These are phyloP conservation scores for Irpex sp. DNA, from an alignment of 1,284 basidiomycete genomes.

Conservation along the genomic window DNA sequence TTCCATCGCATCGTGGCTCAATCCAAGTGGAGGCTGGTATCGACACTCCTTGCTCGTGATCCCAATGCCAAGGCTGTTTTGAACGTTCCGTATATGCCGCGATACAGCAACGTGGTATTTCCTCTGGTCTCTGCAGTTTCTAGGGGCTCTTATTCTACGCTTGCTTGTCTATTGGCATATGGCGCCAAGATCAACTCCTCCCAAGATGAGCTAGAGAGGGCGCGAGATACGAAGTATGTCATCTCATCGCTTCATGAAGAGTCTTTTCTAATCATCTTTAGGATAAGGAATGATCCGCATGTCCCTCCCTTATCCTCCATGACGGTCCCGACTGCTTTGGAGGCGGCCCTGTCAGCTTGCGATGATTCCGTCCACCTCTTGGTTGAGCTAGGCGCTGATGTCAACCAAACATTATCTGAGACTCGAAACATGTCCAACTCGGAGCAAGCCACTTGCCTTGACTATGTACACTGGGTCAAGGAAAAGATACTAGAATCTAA, in stretches of 20 bases:
- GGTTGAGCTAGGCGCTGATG: slow-evolving; percentile 37
- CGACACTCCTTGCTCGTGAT: slow-evolving; percentile 44
- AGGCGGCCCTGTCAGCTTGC: slow-evolving; percentile 34
- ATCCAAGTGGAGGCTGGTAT: slow-evolving; percentile 38
- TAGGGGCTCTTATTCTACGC: slow-evolving; percentile 31
- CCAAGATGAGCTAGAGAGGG: slow-evolving; percentile 29
- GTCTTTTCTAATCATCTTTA: neutral
- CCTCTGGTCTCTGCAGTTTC: slow-evolving; percentile 37
- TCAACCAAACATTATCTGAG: slow-evolving; percentile 23
- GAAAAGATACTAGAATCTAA: slow-evolving; percentile 21
- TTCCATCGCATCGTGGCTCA: slow-evolving; percentile 43
- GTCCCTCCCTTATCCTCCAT: slow-evolving; percentile 5
- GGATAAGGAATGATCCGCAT: slow-evolving; percentile 6
- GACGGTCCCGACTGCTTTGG: slow-evolving; percentile 32
- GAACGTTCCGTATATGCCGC: slow-evolving; percentile 36
- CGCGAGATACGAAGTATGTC: slow-evolving; percentile 23
- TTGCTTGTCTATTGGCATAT: slow-evolving; percentile 38
- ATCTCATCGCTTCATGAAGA: neutral
- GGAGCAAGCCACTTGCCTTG: slow-evolving; percentile 29
- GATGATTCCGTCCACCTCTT: slow-evolving; percentile 43
- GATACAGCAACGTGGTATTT: slow-evolving; percentile 20
- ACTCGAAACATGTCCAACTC: neutral
- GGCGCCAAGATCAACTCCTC: slow-evolving; percentile 34
- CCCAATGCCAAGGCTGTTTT: slow-evolving; percentile 43
- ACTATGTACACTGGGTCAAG: slow-evolving; percentile 38